Evolutionary conservation across 805 yeast species (phyloP), one percentile per base, ranked within the genome.

Genomic region (Zygoascus bituminiphila): DNA sequence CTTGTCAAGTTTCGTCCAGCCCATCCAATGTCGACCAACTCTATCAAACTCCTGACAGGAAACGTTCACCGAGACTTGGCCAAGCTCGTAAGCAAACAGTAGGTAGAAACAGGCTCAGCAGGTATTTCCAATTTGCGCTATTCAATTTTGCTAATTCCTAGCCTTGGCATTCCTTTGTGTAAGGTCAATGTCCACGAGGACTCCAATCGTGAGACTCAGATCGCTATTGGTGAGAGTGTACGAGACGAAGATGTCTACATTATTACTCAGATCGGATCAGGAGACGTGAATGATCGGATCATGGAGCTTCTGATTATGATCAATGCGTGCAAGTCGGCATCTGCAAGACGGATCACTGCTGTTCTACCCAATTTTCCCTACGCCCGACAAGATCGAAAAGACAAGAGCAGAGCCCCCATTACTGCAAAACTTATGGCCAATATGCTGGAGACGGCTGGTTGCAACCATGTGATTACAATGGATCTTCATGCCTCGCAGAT

Each of bases 401-500:
- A 93, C 65, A 91, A 93, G 66, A 81, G 91, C 48, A 76, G 98
- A 59, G 98, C 97, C 6, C 96, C 98, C 31, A 89, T 93, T 51
- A 88, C 97, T 4, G 98, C 98, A 43, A 91, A 89, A 65, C 72
- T 93, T 52, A 81, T 93, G 70, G 98, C 98, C 6, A 88, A 93
- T 64, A 73, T 93, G 75, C 72, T 93, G 51, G 87, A 88, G 50
- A 88, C 96, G 2, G 95, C 98, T 1, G 98, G 98, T 4, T 93
- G 97, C 69, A 78, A 87, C 64, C 97, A 93, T 67, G 91, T 93
- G 44, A 88, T 93, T 58, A 93, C 98, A 15, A 82, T 93, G 95
- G 98, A 93, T 66, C 72, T 93, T 56, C 98, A 93, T 63, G 98
- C 98, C 8, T 85, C 96, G 7, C 98, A 93, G 67, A 93, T 93